These are phyloP conservation scores for Lophiostoma macrostomum DNA, from an alignment of 495 filamentous ascomycete species.

Conservation along the genomic window DNA sequence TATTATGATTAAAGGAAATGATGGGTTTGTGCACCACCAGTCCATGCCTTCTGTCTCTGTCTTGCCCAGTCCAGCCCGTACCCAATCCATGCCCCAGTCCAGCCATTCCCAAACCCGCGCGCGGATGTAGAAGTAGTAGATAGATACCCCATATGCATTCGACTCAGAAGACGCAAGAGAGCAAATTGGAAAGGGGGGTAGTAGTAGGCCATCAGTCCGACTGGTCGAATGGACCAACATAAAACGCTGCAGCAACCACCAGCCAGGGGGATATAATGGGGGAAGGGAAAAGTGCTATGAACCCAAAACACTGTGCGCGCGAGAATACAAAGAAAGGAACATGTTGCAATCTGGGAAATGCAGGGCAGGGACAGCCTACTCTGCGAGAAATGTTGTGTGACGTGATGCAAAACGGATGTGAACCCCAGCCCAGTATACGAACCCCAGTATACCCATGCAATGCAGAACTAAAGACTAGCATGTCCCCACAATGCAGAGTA, in stretches of 20 bases:
- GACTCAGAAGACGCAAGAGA: background rate
- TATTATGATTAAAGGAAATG: too few relatives aligned
- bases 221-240: too few relatives aligned
- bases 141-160: too few relatives aligned
- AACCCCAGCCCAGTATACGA: background rate
- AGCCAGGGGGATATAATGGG: background rate
- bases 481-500: background rate
- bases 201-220: too few relatives aligned
- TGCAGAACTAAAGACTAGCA: constrained; percentile 8
- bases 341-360: constrained; percentile 11
- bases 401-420: constrained; percentile 1
- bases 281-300: background rate
- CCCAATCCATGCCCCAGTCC: too few relatives aligned
- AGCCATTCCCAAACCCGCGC: too few relatives aligned
- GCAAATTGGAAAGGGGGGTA: background rate
- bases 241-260: background rate
- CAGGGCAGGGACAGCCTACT: background rate
- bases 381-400: too few relatives aligned
- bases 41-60: too few relatives aligned
- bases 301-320: background rate
- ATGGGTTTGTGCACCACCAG: too few relatives aligned
- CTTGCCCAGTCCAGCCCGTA: too few relatives aligned
- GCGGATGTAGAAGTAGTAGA: too few relatives aligned
- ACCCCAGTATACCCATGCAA: constrained; percentile 12
- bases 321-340: background rate